Evolutionary conservation across 2,329 filamentous ascomycete genomes (phyloP), one percentile per base, ranked within the genome.

Genomic region (Arthrinium phaeospermum): DNA sequence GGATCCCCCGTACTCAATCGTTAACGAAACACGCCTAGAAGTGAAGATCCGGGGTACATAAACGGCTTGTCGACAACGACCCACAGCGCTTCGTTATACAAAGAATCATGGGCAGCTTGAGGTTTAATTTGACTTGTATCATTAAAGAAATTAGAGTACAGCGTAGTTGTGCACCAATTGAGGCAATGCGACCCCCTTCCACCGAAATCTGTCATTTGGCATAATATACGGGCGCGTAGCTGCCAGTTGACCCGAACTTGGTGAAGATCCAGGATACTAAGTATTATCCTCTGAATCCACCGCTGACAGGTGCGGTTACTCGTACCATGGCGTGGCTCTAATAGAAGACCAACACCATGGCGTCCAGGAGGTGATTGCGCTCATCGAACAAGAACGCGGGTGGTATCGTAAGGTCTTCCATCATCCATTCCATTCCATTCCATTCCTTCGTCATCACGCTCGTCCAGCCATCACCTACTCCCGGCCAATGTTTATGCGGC

Each of bases 401-500:
- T 69, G 71, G 71, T 71, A 71, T 71, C 74, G 72, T 74, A 73
- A 68, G 71, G 69, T 37, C 72, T 73, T 72, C 22, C 69, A 70
- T 74, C 69, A 72, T 69, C 67, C 44, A 61, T 71, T 71, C 64
- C 67, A 70, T 68, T 24, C 71, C 19, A 61, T 71, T 71, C 64
- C 67, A 70, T 68, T 24, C 71, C 22, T 51, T 71, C 71, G 69
- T 73, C 68, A 24, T 27, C 41, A 71, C 46, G 30, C 68, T 70
- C 68, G 14, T 57, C 46, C 47, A 51, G 37, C 37, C 68, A n/a
- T 57, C 47, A 41, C 27, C 34, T 53, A 22, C 57, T 47, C 34
- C 47, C 34, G n/a, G 30, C 34, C 47, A 10, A 30, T 41, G 19
- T 41, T 64, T 64, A 64, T 64, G 57, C 53, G 27, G 16, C 76